Conservation (phyloP, 2,329 filamentous ascomycete genomes). For the Stylonectria norvegica region DNA sequence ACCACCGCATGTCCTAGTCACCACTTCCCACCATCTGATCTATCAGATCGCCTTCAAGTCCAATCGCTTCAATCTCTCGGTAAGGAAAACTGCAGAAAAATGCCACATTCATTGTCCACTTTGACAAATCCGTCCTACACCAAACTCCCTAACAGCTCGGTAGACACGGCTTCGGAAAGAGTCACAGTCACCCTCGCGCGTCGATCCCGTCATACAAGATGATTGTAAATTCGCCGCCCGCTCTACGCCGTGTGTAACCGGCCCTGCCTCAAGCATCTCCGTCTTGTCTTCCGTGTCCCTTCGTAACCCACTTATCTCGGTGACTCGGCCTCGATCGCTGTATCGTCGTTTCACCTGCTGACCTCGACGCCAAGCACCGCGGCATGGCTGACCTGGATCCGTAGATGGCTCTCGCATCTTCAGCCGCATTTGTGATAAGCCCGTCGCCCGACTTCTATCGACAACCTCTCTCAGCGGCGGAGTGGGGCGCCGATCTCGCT, state of each 20-base stretch:
- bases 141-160: no score
- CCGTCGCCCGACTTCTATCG: background rate
- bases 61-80: no score
- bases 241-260: constrained; percentile 24
- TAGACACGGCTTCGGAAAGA: no score
- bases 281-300: constrained; percentile 16
- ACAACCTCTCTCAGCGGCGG: no score
- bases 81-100: background rate
- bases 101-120: no score
- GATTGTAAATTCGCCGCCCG: background rate
- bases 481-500: constrained; percentile 4
- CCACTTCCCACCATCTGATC: no score
- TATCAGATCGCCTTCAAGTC: no score
- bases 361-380: constrained; percentile 5
- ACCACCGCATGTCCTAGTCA: no score
- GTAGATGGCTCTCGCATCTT: constrained; percentile 5
- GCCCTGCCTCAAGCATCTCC: no score
- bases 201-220: no score
- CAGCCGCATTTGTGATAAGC: constrained; percentile 10
- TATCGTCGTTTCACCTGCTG: constrained; percentile 3
- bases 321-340: constrained; percentile 1
- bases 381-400: constrained; percentile 2
- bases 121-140: no score
- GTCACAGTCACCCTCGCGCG: no score
- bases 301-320: constrained; percentile 5